Percentiles rank a stretch among this genome's conserved stretches.
Conservation (phyloP, 2,329 filamentous ascomycete genomes). For the Chrysosporium queenslandicum region DNA sequence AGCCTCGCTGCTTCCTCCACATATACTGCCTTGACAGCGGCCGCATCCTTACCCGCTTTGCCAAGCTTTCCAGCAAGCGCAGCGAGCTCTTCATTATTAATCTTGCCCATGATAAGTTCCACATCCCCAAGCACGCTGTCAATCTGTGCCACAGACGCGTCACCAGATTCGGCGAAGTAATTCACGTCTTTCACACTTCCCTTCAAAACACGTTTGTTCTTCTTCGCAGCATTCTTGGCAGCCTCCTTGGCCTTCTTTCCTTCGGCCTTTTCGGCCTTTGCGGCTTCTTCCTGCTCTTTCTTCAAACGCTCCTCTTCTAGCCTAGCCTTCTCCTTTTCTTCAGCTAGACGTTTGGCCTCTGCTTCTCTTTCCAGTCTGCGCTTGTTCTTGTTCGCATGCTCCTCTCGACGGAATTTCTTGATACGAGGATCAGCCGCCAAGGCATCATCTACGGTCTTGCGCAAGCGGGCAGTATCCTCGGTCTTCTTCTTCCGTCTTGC, state of each 20-base stretch:
- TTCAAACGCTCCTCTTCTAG: constrained; percentile 69
- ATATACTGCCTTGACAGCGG: constrained; percentile 80
- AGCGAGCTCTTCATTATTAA: constrained; percentile 84
- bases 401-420: constrained; percentile 90
- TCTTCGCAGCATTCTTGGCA: constrained; percentile 97
- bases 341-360: constrained; percentile 73
- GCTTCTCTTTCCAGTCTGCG: constrained; percentile 84
- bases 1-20: constrained; percentile 66
- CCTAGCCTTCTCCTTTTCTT: constrained; percentile 75
- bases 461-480: constrained; percentile 84
- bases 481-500: constrained; percentile 99
- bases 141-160: constrained; percentile 64
- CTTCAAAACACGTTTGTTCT: constrained; percentile 98
- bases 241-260: constrained; percentile 97
- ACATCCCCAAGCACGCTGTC: constrained; percentile 76
- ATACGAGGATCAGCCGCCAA: constrained; percentile 84
- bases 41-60: constrained; percentile 62
- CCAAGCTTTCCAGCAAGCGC: constrained; percentile 70
- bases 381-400: constrained; percentile 92
- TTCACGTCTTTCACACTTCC: constrained; percentile 92
- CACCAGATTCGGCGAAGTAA: constrained; percentile 70
- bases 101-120: constrained; percentile 75
- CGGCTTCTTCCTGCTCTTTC: constrained; percentile 74
- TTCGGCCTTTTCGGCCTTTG: constrained; percentile 73
- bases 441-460: constrained; percentile 79